Evolutionary conservation across 2,329 filamentous ascomycete genomes (phyloP), one percentile per base, ranked within the genome.

Genomic region (Arthrinium phaeospermum): DNA sequence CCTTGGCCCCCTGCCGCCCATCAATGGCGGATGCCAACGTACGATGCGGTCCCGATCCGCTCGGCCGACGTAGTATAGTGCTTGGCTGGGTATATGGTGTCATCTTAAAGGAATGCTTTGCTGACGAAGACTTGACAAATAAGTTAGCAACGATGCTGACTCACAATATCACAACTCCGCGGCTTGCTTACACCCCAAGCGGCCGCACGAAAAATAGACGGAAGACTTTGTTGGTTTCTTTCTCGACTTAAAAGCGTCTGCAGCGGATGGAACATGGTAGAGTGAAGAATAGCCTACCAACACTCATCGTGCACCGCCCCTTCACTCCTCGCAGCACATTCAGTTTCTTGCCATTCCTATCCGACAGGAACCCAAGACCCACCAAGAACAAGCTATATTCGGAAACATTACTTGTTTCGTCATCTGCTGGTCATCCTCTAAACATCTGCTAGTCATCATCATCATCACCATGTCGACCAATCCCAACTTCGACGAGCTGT

Each of bases 401-500:
- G 6, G 19, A 49, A 22, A n/a, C 22, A n/a, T n/a, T 8, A n/a
- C 19, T 49, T n/a, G 46, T 49, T 22, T 19, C 46, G 37, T 22
- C 19, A 22, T n/a, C 19, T 19, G 22, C 44, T 45, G 14, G 44
- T 49, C 22, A 49, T n/a, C 51, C 51, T 24, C 41, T 30, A 30
- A 30, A 30, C 19, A 22, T n/a, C 19, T 19, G 22, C 44, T 45
- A 45, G 44, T 49, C 22, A 49, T n/a, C 51, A 51, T 24, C 41
- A 77, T 49, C 22, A n/a, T n/a, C 51, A 68, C 27, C 41, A 77
- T 77, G 76, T 74, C 74, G 61, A 73, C 72, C 8, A 74, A 76
- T 61, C 77, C 78, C 16, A 78, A 78, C 47, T 75, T 80, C 47
- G 72, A 79, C 72, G 77, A 76, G 5, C 77, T 81, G 34, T 85